Conservation (phyloP, 2,329 filamentous ascomycete genomes). For the Purpureocillium takamizusanense region DNA sequence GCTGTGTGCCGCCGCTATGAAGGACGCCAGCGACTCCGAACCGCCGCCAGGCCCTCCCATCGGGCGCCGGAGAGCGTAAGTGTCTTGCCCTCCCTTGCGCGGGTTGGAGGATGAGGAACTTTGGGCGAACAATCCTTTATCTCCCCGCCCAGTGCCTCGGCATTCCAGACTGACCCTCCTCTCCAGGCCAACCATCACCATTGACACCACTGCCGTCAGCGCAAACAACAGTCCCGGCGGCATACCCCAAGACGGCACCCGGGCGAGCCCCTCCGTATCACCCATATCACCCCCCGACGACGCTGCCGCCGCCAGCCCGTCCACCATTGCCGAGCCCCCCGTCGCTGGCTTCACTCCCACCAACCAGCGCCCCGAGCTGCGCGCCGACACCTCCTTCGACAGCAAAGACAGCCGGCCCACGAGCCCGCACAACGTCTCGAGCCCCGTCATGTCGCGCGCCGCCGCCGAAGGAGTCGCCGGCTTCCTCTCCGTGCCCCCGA, state of each 20-base stretch:
- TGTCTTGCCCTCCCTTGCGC: conserved; percentile 8
- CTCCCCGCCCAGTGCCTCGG: background rate
- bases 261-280: conserved; percentile 14
- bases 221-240: conserved; percentile 16
- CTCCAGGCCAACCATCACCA: conserved; percentile 43
- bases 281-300: conserved; percentile 29
- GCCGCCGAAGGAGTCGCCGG: conserved; percentile 37
- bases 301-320: conserved; percentile 26
- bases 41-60: conserved; percentile 9
- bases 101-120: no score
- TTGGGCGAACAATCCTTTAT: background rate
- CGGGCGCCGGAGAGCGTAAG: conserved; percentile 29
- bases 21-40: conserved; percentile 10
- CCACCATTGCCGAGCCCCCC: conserved; percentile 23
- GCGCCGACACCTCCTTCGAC: conserved; percentile 53
- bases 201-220: conserved; percentile 38
- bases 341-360: conserved; percentile 15
- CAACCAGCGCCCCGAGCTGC: conserved; percentile 30
- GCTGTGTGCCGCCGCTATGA: conserved; percentile 12
- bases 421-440: conserved; percentile 65
- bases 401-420: conserved; percentile 58
- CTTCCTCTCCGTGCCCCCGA: conserved; percentile 59
- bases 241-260: conserved; percentile 15
- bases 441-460: conserved; percentile 35
- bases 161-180: conserved; percentile 4